Percentiles rank a stretch among this genome's conserved stretches.
Conservation (phyloP, 2,329 filamentous ascomycete genomes). For the Eutypella sp. region DNA sequence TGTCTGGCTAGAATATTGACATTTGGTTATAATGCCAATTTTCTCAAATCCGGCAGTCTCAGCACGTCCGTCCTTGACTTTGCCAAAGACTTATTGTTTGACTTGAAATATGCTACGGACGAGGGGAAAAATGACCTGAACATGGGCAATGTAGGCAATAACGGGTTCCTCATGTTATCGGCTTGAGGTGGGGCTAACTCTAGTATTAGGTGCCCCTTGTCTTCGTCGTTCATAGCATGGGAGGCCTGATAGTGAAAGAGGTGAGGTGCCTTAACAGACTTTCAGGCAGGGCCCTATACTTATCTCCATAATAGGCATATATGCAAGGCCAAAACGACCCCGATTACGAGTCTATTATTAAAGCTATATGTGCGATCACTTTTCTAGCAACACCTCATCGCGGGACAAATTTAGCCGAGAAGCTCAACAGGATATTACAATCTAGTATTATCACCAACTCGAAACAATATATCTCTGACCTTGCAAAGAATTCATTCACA, state of each 20-base stretch:
- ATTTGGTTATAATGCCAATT: slow-evolving; percentile 29
- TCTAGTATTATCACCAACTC: slow-evolving; percentile 8
- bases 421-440: slow-evolving; percentile 25
- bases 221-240: slow-evolving; percentile 27
- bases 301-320: slow-evolving; percentile 20
- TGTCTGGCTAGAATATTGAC: slow-evolving; percentile 22
- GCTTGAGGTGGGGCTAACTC: neutral
- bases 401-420: slow-evolving; percentile 24
- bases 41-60: slow-evolving; percentile 12
- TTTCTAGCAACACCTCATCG: slow-evolving; percentile 31
- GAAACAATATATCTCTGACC: slow-evolving; percentile 25
- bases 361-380: slow-evolving; percentile 19
- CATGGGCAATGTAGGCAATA: slow-evolving; percentile 16
- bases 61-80: slow-evolving; percentile 24
- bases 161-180: neutral
- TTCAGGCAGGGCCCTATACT: neutral
- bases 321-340: slow-evolving; percentile 20
- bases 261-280: slow-evolving; percentile 7
- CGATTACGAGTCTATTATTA: slow-evolving; percentile 19
- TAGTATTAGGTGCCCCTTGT: slow-evolving; percentile 16
- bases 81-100: slow-evolving; percentile 26
- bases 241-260: slow-evolving; percentile 25
- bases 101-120: slow-evolving; percentile 21
- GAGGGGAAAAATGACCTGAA: slow-evolving; percentile 13
- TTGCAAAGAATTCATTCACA: slow-evolving; percentile 16